Conservation (phyloP, 345 rosid genomes). For the Brassica juncea region DNA sequence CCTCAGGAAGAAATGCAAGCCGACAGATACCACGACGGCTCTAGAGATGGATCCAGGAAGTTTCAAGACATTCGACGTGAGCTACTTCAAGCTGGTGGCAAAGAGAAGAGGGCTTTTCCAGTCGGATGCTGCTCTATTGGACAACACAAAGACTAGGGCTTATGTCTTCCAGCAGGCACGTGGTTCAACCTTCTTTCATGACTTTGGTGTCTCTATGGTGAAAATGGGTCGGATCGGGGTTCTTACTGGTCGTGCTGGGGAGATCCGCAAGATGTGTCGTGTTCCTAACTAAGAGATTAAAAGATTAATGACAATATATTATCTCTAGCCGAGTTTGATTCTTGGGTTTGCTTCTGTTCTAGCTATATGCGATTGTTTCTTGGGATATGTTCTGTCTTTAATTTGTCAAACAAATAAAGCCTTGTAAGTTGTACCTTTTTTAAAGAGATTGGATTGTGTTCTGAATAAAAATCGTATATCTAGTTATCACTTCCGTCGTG, state of each 20-base stretch:
- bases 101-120: constrained; percentile 57
- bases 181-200: constrained; percentile 40
- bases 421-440: not conserved
- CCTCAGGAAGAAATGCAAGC: constrained; percentile 56
- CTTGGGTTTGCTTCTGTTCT: constrained; percentile 10
- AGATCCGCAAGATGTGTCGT: constrained; percentile 59
- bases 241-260: constrained; percentile 46
- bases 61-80: constrained; percentile 44
- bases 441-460: not conserved
- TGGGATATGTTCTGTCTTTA: constrained; percentile 13
- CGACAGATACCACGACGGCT: constrained; percentile 38
- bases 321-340: constrained; percentile 7
- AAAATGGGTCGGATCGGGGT: constrained; percentile 55
- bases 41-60: constrained; percentile 64
- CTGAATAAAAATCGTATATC: not conserved
- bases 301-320: not conserved
- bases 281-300: constrained; percentile 36
- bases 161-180: constrained; percentile 17
- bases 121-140: constrained; percentile 63
- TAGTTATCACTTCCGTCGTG: not conserved
- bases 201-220: constrained; percentile 62
- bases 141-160: constrained; percentile 35
- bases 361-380: constrained; percentile 18
- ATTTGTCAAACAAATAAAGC: constrained; percentile 9
- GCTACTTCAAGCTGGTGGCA: constrained; percentile 46